phyloP scores from a whole-genome alignment of 306 rosid species.

The Dryas drummondii region DNA sequence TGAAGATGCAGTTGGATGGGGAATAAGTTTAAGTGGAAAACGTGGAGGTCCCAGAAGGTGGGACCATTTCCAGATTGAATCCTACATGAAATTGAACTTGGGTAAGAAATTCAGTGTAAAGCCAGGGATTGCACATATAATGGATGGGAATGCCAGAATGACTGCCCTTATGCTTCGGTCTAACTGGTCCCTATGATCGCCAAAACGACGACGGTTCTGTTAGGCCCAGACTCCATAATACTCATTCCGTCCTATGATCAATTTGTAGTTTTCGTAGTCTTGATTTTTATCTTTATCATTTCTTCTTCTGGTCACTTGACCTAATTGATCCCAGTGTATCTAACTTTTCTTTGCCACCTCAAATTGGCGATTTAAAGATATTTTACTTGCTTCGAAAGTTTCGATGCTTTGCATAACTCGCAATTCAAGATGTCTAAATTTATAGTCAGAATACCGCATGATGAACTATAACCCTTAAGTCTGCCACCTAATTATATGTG shows the following conservation, averaged over 20 bases:
- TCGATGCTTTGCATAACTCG: background rate
- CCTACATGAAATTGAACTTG: constrained; percentile 62
- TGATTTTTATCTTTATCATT: too few species aligned
- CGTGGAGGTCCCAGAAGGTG: constrained; percentile 35
- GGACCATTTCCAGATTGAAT: constrained; percentile 71
- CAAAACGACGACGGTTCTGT: background rate
- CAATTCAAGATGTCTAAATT: background rate
- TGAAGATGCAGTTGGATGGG: constrained; percentile 85
- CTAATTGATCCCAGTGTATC: background rate
- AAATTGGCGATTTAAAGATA: background rate
- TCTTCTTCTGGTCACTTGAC: too few species aligned
- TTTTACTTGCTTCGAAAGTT: background rate
- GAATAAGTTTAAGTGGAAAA: constrained; percentile 59
- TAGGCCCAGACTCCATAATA: too few species aligned
- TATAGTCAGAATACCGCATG: too few species aligned
- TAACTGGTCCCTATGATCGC: constrained; percentile 63
- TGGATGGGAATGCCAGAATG: constrained; percentile 48
- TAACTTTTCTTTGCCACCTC: background rate
- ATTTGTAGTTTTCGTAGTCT: too few species aligned
- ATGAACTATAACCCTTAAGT: background rate
- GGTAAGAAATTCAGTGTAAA: constrained; percentile 60
- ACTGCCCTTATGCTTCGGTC: constrained; percentile 71
- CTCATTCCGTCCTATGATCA: too few species aligned
- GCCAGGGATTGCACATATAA: constrained; percentile 69
- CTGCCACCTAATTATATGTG: background rate